Evolutionary conservation across 805 yeast genomes (phyloP), one percentile per base, ranked within the genome.

Genomic region (Scheffersomyces ergatensis): DNA sequence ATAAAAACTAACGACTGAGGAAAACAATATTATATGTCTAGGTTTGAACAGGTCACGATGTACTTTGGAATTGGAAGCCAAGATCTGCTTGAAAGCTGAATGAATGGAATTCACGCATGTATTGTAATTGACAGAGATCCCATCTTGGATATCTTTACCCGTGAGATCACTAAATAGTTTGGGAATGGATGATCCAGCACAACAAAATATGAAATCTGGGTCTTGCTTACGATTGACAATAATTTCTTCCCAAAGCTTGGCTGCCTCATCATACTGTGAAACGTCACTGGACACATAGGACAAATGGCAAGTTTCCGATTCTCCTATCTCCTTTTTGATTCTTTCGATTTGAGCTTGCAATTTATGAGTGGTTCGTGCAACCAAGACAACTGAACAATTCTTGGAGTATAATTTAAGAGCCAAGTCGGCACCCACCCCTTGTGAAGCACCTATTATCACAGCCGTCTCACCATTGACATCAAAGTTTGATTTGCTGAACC

Each of bases 391-490:
- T 39, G 77, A 74, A 27, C 89, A 85, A 3, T 83, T 82, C 15
- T 57, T 50, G 2, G 69, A 45, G 41, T 73, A 78, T 34, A 83
- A 65, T 40, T 76, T 70, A 32, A 67, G 65, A 0, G 95, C 96
- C 42, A 92, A 61, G 29, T 84, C 86, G 3, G 81, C 81, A 0
- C 99, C 99, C 1, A 92, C 68, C 0, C 99, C 99, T 55, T 92
- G 99, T 0, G 97, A 89, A 0, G 89, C 98, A 3, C 99, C 99
- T 0, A 96, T 78, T n/a, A 92, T 74, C 14, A 92, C 73, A 2
- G 84, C 89, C 1, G 77, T 57, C 55, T 75, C 77, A 20, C 76
- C 75, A 37, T 72, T 66, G 9, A 77, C 60, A 27, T 54, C 46
- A 37, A 68, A 60, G 25, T 62, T 43, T 3, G 42, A 30, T 13